Base-by-base conservation (phyloP, 495 filamentous ascomycete genomes). In the Pyrenopolyporus hunteri region DNA sequence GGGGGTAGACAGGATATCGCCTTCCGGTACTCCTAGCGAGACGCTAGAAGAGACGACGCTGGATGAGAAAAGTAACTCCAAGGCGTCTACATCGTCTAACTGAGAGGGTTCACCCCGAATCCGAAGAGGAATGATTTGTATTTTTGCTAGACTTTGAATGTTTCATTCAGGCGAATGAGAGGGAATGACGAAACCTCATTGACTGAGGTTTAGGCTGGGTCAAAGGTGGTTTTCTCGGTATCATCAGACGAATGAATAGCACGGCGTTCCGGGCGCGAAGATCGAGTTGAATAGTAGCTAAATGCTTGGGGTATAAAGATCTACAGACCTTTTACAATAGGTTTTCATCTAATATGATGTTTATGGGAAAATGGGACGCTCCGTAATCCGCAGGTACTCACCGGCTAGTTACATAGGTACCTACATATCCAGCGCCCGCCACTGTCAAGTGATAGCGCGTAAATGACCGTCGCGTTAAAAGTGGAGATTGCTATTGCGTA, bases 361-460 rank as follows among this genome's bases (percentile, higher is more conserved):
- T 5, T 9, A 5, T 29, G 9, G 4, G 4, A 29, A 29, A 29
- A 29, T 29, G 26, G 26, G 4, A 5, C 26, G 26, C 4, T 29
- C 26, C 4, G 9, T 29, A 29, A n/a, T n/a, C n/a, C n/a, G n/a
- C n/a, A n/a, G n/a, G n/a, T n/a, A n/a, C n/a, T n/a, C n/a, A n/a
- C n/a, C n/a, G n/a, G 36, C 11, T 40, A 23, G 22, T 22, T 40
- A 40, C 9, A 20, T 19, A 40, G 2, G 6, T 5, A n/a, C n/a
- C n/a, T n/a, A n/a, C n/a, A n/a, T n/a, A n/a, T n/a, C n/a, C 6
- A 22, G 37, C 23, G n/a, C 10, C 17, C n/a, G 26, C 35, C 42
- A 43, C 43, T 14, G 49, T 64, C 61, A 64, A 64, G 61, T 64
- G 61, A 64, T 50, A 50, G 5, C 61, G 61, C 61, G 55, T 64